A percentile compares a stretch with the other conserved stretches of the same genome.
Conservation (phyloP, 2,329 filamentous ascomycete species). For the Aspergillus candidus region DNA sequence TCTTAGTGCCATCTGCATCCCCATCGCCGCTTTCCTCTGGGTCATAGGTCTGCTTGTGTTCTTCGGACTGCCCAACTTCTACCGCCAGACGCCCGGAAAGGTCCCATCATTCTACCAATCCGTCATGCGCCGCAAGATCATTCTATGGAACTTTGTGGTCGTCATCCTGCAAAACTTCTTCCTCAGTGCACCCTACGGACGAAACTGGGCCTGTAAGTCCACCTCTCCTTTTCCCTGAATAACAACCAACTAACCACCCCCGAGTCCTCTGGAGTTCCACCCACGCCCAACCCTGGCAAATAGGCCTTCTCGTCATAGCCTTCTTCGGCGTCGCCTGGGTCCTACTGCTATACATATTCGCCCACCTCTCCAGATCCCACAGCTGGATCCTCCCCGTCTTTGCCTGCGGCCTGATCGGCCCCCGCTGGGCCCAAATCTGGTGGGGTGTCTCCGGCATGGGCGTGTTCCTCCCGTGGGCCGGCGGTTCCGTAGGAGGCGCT, state of each 20-base stretch:
- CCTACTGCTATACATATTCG: constrained; percentile 41
- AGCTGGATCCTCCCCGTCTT: constrained; percentile 63
- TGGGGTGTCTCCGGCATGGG: constrained; percentile 59
- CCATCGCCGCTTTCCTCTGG: constrained; percentile 55
- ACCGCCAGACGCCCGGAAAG: constrained; percentile 57
- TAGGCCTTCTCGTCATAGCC: constrained; percentile 46
- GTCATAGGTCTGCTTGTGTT: constrained; percentile 50
- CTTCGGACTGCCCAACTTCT: constrained; percentile 60
- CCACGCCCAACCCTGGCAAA: constrained; percentile 51
- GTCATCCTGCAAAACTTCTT: constrained; percentile 63
- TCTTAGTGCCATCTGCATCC: constrained; percentile 48
- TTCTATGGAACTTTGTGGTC: constrained; percentile 61
- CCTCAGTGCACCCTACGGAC: constrained; percentile 59
- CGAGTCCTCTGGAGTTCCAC: constrained; percentile 52
- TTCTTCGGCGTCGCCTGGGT: constrained; percentile 55
- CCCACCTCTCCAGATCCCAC: constrained; percentile 53
- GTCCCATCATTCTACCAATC: constrained; percentile 61
- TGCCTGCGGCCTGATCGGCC: constrained; percentile 59
- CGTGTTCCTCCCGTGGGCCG: constrained; percentile 58
- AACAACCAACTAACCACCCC: constrained; percentile 3
- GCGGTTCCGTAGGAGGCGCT: constrained; percentile 48
- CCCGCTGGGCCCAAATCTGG: constrained; percentile 62
- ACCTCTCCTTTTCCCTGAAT: not conserved
- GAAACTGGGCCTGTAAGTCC: constrained; percentile 56
- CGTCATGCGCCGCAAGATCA: constrained; percentile 57